Base-by-base conservation (phyloP, 352 stramenopile genomes). In the Pythium plurisporium region DNA sequence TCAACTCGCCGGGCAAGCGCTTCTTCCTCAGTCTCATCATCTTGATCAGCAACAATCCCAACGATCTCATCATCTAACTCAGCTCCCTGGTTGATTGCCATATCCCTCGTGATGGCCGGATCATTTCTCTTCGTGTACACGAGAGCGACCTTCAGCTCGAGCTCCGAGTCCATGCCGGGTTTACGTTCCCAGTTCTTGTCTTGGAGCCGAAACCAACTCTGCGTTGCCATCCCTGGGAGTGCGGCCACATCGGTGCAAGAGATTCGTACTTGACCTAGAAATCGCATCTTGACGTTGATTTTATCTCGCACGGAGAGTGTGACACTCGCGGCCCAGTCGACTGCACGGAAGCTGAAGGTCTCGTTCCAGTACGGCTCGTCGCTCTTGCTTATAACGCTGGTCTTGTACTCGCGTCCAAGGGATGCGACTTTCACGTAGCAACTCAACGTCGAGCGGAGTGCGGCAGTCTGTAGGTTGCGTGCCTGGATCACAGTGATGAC, bases 21-120 rank as follows among this genome's bases (percentile, higher is more conserved):
- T 34, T 92, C 82, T 50, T 87, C 79, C 25, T 89, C 82, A 0
- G 79, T 92, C 58, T 92, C 79, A 14, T 92, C 82, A 47, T 90
- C 79, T 60, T 92, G 79, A n/a, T 79, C 79, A 0, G 70, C 69
- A 10, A 85, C 52, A 26, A 84, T 54, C 2, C 74, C 73, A 1
- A 70, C 41, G 10, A 53, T 37, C 1, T 59, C 60, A 5, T 73
- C 68, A 17, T 74, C 65, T 19, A 57, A 48, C 12, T 49, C 25
- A 5, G 58, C 46, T 2, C 41, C 58, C 12, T 33, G 44, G 5
- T 42, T 52, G 0, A 33, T 48, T 8, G 27, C 53, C 7, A 70
- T 38, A 4, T 74, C 65, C 7, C 38, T 47, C 5, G 58, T 50
- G 10, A 76, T 37, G 0, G 19, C 59, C 31, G 76, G 73, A 27